Base-by-base conservation (phyloP, 495 filamentous ascomycete species). In the Lasiosphaeris hirsuta region DNA sequence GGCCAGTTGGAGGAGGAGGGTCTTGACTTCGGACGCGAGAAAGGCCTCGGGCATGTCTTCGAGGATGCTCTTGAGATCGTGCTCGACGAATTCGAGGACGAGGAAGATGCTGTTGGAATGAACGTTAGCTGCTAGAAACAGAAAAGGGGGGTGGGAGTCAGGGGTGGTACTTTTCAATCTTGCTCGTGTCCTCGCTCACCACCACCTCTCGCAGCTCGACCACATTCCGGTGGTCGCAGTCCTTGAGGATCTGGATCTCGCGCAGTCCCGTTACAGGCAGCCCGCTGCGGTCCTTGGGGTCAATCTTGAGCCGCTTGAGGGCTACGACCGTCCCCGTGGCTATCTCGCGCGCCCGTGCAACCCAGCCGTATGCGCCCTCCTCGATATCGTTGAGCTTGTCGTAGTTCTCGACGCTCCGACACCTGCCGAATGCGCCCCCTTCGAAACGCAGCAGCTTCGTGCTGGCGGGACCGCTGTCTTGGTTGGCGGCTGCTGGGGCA, bases 21-120 rank as follows among this genome's bases (percentile, higher is more conserved):
- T 93, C 72, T 98, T 98, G 65, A 88, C 86, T 69, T 98, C 94
- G 35, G 92, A 96, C 11, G 89, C 86, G 47, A 95, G 81, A 73
- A 98, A 98, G 0, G 93, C 92, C 63, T 97, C 90, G 47, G 86
- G 81, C 90, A 97, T 96, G 66, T 92, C 89, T 62, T 95, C 89
- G 58, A 93, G 87, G 56, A 98, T 81, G 56, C 89, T 89, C 76
- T 96, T 96, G 58, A 98, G 87, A 72, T 98, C 94, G 78, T 98
- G 94, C 78, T 97, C 93, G 67, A 96, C 79, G 76, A 97, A 98
- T 72, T 96, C 92, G 84, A 98, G 92, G 56, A 98, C 94, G 48
- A 98, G 85, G 77, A 88, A 97, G 60, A 96, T 86, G 76, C 90
- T 92, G 69, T 66, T 61, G 54, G 50, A 33, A 43, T 15, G 39